Conservation (phyloP, 805 yeast genomes). For the Yamadazyma sp. region DNA sequence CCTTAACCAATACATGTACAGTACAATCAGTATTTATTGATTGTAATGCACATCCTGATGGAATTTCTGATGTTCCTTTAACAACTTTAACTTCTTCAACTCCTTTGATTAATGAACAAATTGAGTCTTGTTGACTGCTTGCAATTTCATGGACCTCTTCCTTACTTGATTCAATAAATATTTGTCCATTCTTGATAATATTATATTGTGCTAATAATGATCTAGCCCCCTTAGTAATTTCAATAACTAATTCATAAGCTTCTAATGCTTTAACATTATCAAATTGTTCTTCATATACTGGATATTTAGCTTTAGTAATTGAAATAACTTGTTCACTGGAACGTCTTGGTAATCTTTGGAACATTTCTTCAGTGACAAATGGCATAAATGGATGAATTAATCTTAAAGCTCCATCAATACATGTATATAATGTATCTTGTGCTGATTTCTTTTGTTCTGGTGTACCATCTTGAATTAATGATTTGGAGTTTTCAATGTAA, state of each 20-base stretch:
- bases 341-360: slow-evolving; percentile 97
- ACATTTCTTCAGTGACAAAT: slow-evolving; percentile 93
- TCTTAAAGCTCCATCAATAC: slow-evolving; percentile 86
- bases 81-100: slow-evolving; percentile 74
- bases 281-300: slow-evolving; percentile 58
- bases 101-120: slow-evolving; percentile 88
- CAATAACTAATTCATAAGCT: slow-evolving; percentile 82
- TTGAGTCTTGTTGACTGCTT: slow-evolving; percentile 73
- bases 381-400: slow-evolving; percentile 99
- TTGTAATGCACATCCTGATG: slow-evolving; percentile 86
- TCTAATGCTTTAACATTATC: slow-evolving; percentile 62
- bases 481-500: slow-evolving; percentile 95
- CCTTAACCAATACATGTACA: slow-evolving; percentile 90
- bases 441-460: slow-evolving; percentile 83
- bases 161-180: slow-evolving; percentile 70
- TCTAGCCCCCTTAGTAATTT: slow-evolving; percentile 86
- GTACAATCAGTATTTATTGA: slow-evolving; percentile 77
- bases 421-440: slow-evolving; percentile 87
- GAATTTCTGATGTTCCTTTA: slow-evolving; percentile 52
- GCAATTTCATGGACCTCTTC: slow-evolving; percentile 51
- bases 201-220: slow-evolving; percentile 88
- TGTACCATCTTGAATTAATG: slow-evolving; percentile 87
- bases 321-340: slow-evolving; percentile 62
- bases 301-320: slow-evolving; percentile 78
- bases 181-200: slow-evolving; percentile 83